Conservation (phyloP, 768 basidiomycete genomes). For the Hygrophorus pudorinus region DNA sequence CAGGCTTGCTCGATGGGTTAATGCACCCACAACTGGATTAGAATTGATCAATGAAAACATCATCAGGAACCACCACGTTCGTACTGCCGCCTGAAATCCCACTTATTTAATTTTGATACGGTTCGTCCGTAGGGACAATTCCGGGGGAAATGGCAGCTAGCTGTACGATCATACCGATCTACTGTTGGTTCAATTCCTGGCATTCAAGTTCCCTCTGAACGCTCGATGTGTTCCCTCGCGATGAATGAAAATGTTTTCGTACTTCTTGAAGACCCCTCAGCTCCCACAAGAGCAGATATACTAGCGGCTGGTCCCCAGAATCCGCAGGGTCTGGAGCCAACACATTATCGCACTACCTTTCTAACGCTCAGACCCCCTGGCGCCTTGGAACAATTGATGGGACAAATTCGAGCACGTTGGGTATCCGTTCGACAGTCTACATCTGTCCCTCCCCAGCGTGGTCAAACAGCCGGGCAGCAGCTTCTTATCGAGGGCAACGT, state of each 20-base stretch:
- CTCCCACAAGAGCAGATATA: slow-evolving; percentile 58
- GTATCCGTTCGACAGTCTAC: slow-evolving; percentile 50
- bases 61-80: slow-evolving; percentile 55
- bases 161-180: slow-evolving; percentile 66
- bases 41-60: slow-evolving; percentile 65
- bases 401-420: slow-evolving; percentile 71
- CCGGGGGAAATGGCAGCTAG: slow-evolving; percentile 59
- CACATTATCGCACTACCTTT: slow-evolving; percentile 73
- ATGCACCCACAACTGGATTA: slow-evolving; percentile 67
- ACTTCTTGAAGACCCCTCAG: slow-evolving; percentile 63
- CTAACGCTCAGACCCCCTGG: slow-evolving; percentile 66
- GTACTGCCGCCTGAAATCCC: slow-evolving; percentile 10
- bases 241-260: slow-evolving; percentile 80
- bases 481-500: slow-evolving; percentile 63
- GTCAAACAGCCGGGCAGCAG: slow-evolving; percentile 46
- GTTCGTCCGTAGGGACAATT: slow-evolving; percentile 38
- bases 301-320: slow-evolving; percentile 30
- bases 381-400: slow-evolving; percentile 64
- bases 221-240: slow-evolving; percentile 66
- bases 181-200: slow-evolving; percentile 50
- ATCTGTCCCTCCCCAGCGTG: slow-evolving; percentile 28
- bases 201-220: slow-evolving; percentile 42
- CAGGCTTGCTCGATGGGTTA: slow-evolving; percentile 74
- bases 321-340: slow-evolving; percentile 34
- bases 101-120: slow-evolving; percentile 7